Base-by-base conservation (phyloP, 441 rosid genomes). In the Pelargonium fulgidum region DNA sequence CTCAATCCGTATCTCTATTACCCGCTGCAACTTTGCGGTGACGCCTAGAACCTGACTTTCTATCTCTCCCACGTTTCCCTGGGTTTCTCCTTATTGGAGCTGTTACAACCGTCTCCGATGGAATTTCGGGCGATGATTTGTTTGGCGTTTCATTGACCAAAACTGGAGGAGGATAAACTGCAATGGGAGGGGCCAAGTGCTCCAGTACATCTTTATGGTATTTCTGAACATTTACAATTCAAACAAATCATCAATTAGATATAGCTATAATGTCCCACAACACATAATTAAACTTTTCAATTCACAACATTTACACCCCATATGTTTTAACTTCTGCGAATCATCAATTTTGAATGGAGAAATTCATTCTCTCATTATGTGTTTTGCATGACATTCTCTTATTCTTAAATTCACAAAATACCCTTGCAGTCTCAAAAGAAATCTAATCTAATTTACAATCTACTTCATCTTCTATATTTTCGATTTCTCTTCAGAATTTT, bases 191-290 rank as follows among this genome's bases (percentile, higher is more conserved):
- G 70, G 76, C 79, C 79, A 76, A 81, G 71, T 75, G 84, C 58
- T 76, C 89, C 72, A 83, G 73, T 47, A 86, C 82, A 20, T 85
- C 88, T 76, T 89, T 83, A 69, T 92, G 98, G 80, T 90, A 81
- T 85, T 81, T 83, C 96, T 92, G 91, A 78, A 80, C 45, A 72
- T 39, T 9, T 58, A 12, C 7, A 63, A 54, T 62, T 58, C 4
- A 65, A 26, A 48, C 39, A 42, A 2, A 24, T 44, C 5, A 11
- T 20, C 17, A 6, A 0, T 12, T 9, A 0, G 41, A 73, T 48
- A 44, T n/a, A 33, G 9, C 22, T 13, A 12, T 19, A 14, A 16
- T 39, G 22, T 63, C 14, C 3, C 12, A 14, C 0, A 71, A 20
- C 11, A 10, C 36, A 9, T 13, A 9, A 9, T 11, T 11, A 22